A percentile compares a stretch with the other conserved stretches of the same genome.
Evolutionary conservation across 306 rosid species (phyloP).

Genomic region (Bauhinia variegata): DNA sequence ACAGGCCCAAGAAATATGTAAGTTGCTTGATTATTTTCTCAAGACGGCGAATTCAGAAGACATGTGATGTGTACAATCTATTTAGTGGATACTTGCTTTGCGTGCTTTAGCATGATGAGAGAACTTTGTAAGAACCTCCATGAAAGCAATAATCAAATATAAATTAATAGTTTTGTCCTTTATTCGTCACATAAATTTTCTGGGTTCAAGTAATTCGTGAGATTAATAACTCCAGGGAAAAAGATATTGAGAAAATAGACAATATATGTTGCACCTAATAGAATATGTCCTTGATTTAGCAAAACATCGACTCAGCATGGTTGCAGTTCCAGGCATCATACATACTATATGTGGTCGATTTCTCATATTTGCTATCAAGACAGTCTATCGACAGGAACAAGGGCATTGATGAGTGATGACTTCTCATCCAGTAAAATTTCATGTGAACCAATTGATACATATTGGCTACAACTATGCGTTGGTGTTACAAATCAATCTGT

Average conservation of each 20-base stretch:
- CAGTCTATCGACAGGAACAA: slow-evolving; percentile 24
- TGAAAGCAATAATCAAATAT: slow-evolving; percentile 4
- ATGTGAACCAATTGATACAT: slow-evolving; percentile 43
- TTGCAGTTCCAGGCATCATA: slow-evolving; percentile 12
- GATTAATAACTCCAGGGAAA: not conserved
- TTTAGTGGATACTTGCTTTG: too few species aligned
- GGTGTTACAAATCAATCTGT: slow-evolving; percentile 45
- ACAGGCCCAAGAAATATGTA: slow-evolving; percentile 57
- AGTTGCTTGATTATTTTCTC: slow-evolving; percentile 58
- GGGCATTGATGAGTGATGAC: slow-evolving; percentile 20
- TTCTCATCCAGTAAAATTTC: slow-evolving; percentile 34
- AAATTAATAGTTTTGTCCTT: not conserved
- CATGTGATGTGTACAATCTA: slow-evolving; percentile 31
- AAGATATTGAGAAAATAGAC: not conserved
- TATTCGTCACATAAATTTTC: not conserved
- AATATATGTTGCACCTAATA: slow-evolving; percentile 8
- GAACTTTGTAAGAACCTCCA: too few species aligned
- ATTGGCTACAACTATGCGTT: slow-evolving; percentile 39
- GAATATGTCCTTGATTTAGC: slow-evolving; percentile 33
- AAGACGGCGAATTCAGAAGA: slow-evolving; percentile 36
- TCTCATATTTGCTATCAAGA: slow-evolving; percentile 24
- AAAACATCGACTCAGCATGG: slow-evolving; percentile 3
- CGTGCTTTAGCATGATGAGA: too few species aligned
- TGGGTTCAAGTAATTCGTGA: not conserved
- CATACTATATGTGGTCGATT: slow-evolving; percentile 7